Evolutionary conservation across 352 stramenopile species (phyloP), one percentile per base, ranked within the genome.

Genomic region (Aphanomyces euteiches): DNA sequence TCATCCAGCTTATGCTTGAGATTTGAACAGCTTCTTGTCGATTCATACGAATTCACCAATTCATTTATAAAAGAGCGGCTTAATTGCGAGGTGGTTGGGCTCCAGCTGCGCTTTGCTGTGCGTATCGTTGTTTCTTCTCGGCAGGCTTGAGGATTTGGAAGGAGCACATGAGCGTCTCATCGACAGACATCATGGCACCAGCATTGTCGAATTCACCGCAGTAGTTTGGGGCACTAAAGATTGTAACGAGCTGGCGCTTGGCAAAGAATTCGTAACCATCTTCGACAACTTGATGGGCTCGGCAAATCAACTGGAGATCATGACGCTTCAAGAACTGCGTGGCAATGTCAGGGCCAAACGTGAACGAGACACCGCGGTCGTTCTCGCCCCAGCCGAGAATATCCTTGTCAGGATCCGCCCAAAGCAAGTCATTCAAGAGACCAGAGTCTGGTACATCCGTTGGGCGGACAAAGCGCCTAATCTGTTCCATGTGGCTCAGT

Each of bases 341-440:
- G 5, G 99, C 96, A 40, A 99, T 92, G 81, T 99, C 97, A 34
- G 92, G 82, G 15, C 97, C 97, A 82, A 99, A 99, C 28, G 98
- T 98, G 77, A 98, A 99, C 0, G 94, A 99, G 17, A 99, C 96
- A 37, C 97, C 97, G 39, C 97, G 92, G 74, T 98, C 95, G 80
- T 96, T 98, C 74, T 98, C 90, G 38, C 85, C 96, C 95, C 94
- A 99, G 34, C 96, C 96, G 39, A 88, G 79, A 69, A 83, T 89
- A 66, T 95, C 85, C 0, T 81, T 79, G 56, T 95, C 87, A 7
- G 87, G 89, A 65, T 96, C 89, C 1, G 86, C 82, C 89, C 89
- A 96, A 13, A 96, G 80, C n/a, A 96, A 66, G 69, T 96, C 88
- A 60, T 87, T 95, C 10, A 96, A 66, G 34, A 95, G 66, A 0